Evolutionary conservation across 768 basidiomycete genomes (phyloP).

Genomic region (Lactarius tabidus): DNA sequence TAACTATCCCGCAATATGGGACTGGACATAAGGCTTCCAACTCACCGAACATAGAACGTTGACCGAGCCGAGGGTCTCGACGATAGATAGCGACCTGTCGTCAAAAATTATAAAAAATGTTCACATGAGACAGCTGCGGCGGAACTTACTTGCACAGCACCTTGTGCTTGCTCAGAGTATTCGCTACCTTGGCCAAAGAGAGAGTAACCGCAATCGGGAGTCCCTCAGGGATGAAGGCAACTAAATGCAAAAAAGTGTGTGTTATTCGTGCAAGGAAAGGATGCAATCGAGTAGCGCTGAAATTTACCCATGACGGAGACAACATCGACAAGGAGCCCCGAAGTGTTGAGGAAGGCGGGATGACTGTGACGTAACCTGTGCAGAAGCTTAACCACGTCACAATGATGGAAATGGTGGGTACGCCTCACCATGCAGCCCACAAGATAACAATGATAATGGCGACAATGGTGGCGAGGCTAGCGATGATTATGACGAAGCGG

Average conservation of each 20-base stretch:
- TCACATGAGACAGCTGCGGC: background rate
- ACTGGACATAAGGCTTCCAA: background rate
- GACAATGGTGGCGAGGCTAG: constrained; percentile 40
- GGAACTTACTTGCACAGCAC: constrained; percentile 41
- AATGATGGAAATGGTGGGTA: constrained; percentile 12
- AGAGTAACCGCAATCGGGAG: constrained; percentile 53
- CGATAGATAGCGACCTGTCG: constrained; percentile 48
- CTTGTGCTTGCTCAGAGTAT: constrained; percentile 48
- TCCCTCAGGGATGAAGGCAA: constrained; percentile 51
- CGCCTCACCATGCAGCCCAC: constrained; percentile 39
- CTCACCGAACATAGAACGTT: constrained; percentile 42
- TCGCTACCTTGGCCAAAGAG: constrained; percentile 46
- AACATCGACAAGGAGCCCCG: constrained; percentile 50
- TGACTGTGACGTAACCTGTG: constrained; percentile 41
- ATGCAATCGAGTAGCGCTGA: background rate
- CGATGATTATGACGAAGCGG: constrained; percentile 52
- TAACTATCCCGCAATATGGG: background rate
- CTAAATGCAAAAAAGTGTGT: constrained; percentile 14
- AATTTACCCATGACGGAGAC: constrained; percentile 47
- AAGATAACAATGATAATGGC: constrained; percentile 49
- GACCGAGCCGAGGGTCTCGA: constrained; percentile 64
- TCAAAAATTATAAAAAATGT: background rate
- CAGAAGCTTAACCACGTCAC: constrained; percentile 20
- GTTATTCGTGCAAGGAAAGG: background rate
- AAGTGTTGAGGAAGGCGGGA: constrained; percentile 46